These are phyloP conservation scores for Peltaster fructicola DNA, from an alignment of 2,329 filamentous ascomycete genomes.

Conservation along the genomic window DNA sequence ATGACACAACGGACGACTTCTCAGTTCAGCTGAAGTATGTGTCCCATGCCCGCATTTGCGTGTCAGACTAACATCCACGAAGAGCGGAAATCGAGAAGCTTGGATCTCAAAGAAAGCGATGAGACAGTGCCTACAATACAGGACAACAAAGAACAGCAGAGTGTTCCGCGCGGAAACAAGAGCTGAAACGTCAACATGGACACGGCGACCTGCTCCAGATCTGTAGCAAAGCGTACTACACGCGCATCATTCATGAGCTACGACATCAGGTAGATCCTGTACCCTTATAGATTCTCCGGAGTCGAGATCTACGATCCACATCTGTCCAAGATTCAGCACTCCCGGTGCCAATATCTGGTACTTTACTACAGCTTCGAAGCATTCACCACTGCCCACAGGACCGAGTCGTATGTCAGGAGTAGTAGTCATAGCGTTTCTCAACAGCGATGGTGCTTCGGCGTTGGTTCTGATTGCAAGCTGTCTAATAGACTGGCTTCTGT, in stretches of 20 bases:
- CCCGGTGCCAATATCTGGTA: slow-evolving; percentile 53
- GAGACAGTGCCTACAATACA: too few species aligned
- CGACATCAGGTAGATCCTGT: slow-evolving; percentile 51
- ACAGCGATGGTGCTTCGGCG: too few species aligned
- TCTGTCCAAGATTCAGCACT: slow-evolving; percentile 51
- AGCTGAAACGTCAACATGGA: too few species aligned
- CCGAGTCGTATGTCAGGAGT: slow-evolving; percentile 59
- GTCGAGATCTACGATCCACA: slow-evolving; percentile 54
- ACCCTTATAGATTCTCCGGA: slow-evolving; percentile 65
- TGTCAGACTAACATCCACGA: slow-evolving; percentile 3
- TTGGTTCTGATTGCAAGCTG: too few species aligned
- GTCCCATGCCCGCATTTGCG: neutral
- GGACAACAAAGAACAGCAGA: too few species aligned
- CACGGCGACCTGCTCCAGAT: too few species aligned
- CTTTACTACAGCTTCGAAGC: slow-evolving; percentile 54
- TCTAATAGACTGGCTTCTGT: too few species aligned
- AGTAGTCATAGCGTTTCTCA: too few species aligned
- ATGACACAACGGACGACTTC: slow-evolving; percentile 93
- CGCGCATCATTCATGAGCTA: slow-evolving; percentile 21
- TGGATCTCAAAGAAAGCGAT: slow-evolving; percentile 34
- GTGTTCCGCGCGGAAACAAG: too few species aligned
- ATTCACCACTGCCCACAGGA: slow-evolving; percentile 52
- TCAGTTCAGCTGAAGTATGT: slow-evolving; percentile 80
- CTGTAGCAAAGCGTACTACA: slow-evolving; percentile 1
- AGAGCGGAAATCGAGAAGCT: slow-evolving; percentile 93